Evolutionary conservation across 1,284 basidiomycete species (phyloP).

Genomic region (Crucibulum cyathiforme): DNA sequence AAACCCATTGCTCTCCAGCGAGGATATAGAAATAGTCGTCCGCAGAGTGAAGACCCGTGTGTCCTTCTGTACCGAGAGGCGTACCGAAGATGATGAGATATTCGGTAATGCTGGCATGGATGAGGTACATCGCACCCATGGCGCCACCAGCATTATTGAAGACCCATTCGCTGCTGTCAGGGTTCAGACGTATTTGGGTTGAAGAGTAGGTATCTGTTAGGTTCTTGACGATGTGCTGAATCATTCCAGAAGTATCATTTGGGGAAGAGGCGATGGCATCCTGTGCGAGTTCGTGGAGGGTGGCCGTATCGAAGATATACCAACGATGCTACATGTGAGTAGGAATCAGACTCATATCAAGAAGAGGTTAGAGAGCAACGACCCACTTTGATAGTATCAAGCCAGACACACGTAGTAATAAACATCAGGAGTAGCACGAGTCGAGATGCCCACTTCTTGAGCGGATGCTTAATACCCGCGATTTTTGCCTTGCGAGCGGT

Average conservation of each 20-base stretch:
- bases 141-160: constrained; percentile 99
- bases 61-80: constrained; percentile 95
- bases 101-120: constrained; percentile 94
- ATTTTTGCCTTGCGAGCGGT: too few species aligned
- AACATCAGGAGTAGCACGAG: constrained; percentile 19
- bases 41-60: constrained; percentile 92
- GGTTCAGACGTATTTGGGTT: constrained; percentile 64
- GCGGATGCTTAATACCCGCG: not conserved
- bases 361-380: not conserved
- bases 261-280: constrained; percentile 69
- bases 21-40: constrained; percentile 99
- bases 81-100: constrained; percentile 97
- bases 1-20: constrained; percentile 92
- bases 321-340: constrained; percentile 48
- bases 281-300: constrained; percentile 71
- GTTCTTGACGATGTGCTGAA: constrained; percentile 78
- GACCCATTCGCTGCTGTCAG: constrained; percentile 84
- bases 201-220: constrained; percentile 72
- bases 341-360: not conserved
- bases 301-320: constrained; percentile 76
- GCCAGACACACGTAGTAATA: constrained; percentile 49
- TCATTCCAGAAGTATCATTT: constrained; percentile 71
- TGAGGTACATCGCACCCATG: constrained; percentile 98
- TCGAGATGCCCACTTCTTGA: not conserved
- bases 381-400: constrained; percentile 66